These are phyloP conservation scores for Omphalea diandra DNA, from an alignment of 441 rosid genomes.

Conservation along the genomic window DNA sequence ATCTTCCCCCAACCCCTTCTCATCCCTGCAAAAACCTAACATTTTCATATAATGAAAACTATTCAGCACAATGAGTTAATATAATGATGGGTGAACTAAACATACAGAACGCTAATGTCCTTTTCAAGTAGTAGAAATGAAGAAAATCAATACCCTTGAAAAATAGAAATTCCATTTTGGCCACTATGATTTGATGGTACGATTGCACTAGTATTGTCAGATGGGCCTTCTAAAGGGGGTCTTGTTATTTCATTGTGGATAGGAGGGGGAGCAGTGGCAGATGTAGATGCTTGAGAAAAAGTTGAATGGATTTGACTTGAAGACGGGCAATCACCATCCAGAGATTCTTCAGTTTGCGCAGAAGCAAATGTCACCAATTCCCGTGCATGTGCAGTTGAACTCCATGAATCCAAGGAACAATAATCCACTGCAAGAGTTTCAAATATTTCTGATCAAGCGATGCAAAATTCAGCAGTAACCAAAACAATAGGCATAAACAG, in stretches of 20 bases:
- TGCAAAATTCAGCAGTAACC: not conserved
- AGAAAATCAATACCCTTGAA: slow-evolving; percentile 63
- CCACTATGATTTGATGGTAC: slow-evolving; percentile 45
- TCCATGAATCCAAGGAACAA: slow-evolving; percentile 45
- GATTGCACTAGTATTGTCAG: slow-evolving; percentile 40
- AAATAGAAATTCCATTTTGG: slow-evolving; percentile 59
- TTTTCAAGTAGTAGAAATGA: slow-evolving; percentile 17
- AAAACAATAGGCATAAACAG: not conserved
- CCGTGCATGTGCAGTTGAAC: slow-evolving; percentile 40
- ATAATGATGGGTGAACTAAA: not conserved
- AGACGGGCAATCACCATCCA: slow-evolving; percentile 36
- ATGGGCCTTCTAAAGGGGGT: slow-evolving; percentile 36
- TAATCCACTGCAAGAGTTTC: slow-evolving; percentile 49
- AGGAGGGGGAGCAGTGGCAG: slow-evolving; percentile 31
- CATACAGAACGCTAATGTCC: not conserved
- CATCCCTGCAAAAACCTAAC: not conserved
- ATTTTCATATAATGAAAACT: not conserved
- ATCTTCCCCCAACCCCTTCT: not conserved
- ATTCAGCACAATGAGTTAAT: not conserved
- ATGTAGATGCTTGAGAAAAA: slow-evolving; percentile 47
- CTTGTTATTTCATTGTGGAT: slow-evolving; percentile 34
- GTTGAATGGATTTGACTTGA: slow-evolving; percentile 39
- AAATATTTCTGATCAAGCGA: slow-evolving; percentile 7
- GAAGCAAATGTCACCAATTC: slow-evolving; percentile 54
- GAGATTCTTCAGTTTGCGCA: slow-evolving; percentile 29